Percentiles rank a stretch among this genome's conserved stretches.
phyloP scores from a whole-genome alignment of 1,284 basidiomycete species.

The Trametes versicolor region DNA sequence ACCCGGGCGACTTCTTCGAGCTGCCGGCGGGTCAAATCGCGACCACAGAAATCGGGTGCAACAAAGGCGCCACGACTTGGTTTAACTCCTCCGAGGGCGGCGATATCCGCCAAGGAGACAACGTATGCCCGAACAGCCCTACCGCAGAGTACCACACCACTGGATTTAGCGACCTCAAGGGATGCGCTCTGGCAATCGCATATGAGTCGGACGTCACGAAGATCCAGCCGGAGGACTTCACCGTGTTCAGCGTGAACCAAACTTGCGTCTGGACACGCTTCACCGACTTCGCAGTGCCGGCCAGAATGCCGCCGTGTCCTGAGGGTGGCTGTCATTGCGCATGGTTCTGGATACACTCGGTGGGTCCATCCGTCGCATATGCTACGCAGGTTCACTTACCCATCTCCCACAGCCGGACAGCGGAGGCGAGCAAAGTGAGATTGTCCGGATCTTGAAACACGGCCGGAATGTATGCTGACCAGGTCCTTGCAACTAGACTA shows the following conservation, averaged over 20 bases:
- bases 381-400: too few relatives aligned
- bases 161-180: constrained; percentile 62
- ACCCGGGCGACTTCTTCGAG: constrained; percentile 61
- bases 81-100: constrained; percentile 58
- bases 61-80: constrained; percentile 64
- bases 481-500: constrained; percentile 54
- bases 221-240: constrained; percentile 73
- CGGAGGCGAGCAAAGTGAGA: constrained; percentile 58
- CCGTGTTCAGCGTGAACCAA: constrained; percentile 77
- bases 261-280: constrained; percentile 75
- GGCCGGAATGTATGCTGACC: not conserved
- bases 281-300: constrained; percentile 73
- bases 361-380: constrained; percentile 36
- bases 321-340: constrained; percentile 72
- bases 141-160: constrained; percentile 61
- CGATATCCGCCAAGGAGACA: constrained; percentile 55
- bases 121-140: constrained; percentile 56
- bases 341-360: constrained; percentile 78
- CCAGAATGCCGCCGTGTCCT: constrained; percentile 74
- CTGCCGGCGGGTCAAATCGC: constrained; percentile 62
- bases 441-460: not conserved
- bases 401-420: constrained; percentile 46
- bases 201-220: constrained; percentile 66
- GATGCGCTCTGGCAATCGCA: constrained; percentile 76
- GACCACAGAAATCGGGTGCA: constrained; percentile 63